Conservation (phyloP, 2,329 filamentous ascomycete genomes). For the Apiospora arundinis region DNA sequence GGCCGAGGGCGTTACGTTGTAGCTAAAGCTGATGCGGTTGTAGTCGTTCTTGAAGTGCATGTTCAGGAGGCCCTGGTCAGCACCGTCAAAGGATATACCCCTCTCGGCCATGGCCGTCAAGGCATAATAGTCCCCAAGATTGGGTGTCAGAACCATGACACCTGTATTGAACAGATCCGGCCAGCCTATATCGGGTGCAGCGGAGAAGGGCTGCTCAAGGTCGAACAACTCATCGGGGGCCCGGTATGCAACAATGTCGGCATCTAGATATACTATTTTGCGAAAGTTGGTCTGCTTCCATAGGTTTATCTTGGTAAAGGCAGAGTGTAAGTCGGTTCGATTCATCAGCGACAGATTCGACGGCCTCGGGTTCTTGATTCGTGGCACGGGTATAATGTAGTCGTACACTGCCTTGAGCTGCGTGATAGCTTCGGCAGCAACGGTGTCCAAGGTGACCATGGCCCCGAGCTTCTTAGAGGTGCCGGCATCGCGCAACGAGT, state of each 20-base stretch:
- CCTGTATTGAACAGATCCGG: conserved; percentile 98
- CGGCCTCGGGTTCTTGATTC: conserved; percentile 77
- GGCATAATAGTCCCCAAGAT: conserved; percentile 86
- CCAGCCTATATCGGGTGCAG: conserved; percentile 96
- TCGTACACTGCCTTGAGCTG: conserved; percentile 88
- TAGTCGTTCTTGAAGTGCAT: conserved; percentile 87
- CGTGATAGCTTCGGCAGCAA: conserved; percentile 76
- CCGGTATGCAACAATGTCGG: conserved; percentile 88
- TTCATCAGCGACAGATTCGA: conserved; percentile 92
- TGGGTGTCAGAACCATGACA: conserved; percentile 88
- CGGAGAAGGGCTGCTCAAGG: conserved; percentile 63
- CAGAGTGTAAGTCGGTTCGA: conserved; percentile 85
- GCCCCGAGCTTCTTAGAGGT: conserved; percentile 85
- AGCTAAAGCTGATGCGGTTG: conserved; percentile 90
- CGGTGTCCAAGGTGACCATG: conserved; percentile 79
- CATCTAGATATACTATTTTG: conserved; percentile 93
- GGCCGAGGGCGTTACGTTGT: conserved; percentile 95
- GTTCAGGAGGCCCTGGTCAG: conserved; percentile 94
- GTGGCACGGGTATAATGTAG: conserved; percentile 83
- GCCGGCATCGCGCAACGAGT: conserved; percentile 91
- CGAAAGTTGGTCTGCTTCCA: conserved; percentile 92
- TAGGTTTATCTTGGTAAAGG: conserved; percentile 95
- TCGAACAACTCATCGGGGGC: conserved; percentile 93
- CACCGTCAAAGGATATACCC: conserved; percentile 94
- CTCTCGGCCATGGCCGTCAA: conserved; percentile 82